phyloP scores from a whole-genome alignment of 2,329 filamentous ascomycete species.

The Cadophora sp. region DNA sequence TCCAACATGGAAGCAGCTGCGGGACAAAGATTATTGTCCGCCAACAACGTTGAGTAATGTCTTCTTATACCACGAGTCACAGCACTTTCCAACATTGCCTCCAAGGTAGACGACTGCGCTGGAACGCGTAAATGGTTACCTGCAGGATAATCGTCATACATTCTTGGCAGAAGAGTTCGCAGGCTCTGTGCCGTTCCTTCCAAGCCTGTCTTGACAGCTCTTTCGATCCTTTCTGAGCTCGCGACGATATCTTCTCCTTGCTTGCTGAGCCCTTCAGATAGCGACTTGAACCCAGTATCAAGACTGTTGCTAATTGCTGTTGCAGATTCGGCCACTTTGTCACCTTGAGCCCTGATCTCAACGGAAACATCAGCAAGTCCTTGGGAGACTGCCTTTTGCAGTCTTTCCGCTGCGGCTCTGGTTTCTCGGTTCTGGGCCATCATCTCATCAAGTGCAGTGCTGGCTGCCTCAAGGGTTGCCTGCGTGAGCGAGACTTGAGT shows the following conservation, averaged over 20 bases:
- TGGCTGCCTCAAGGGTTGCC: background rate
- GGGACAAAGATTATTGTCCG: background rate
- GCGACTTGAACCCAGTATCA: background rate
- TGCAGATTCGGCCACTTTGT: background rate
- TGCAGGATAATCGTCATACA: no score
- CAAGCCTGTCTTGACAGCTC: no score
- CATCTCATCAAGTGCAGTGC: background rate
- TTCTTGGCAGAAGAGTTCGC: background rate
- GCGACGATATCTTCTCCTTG: background rate
- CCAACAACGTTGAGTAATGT: background rate
- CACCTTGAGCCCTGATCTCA: background rate
- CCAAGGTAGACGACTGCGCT: no score
- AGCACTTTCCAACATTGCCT: no score
- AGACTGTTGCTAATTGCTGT: background rate
- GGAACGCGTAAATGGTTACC: no score
- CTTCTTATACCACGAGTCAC: background rate
- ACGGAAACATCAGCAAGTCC: background rate
- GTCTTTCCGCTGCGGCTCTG: background rate
- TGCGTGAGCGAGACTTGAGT: background rate
- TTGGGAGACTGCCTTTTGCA: background rate
- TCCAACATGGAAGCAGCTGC: background rate
- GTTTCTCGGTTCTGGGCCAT: background rate
- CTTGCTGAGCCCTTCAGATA: background rate
- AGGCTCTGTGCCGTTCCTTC: background rate
- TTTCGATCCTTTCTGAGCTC: background rate